A percentile compares a stretch with the other conserved stretches of the same genome.
These are phyloP conservation scores for Cyanidioschyzon merolae DNA, from an alignment of 23 red algal genomes.

Conservation along the genomic window DNA sequence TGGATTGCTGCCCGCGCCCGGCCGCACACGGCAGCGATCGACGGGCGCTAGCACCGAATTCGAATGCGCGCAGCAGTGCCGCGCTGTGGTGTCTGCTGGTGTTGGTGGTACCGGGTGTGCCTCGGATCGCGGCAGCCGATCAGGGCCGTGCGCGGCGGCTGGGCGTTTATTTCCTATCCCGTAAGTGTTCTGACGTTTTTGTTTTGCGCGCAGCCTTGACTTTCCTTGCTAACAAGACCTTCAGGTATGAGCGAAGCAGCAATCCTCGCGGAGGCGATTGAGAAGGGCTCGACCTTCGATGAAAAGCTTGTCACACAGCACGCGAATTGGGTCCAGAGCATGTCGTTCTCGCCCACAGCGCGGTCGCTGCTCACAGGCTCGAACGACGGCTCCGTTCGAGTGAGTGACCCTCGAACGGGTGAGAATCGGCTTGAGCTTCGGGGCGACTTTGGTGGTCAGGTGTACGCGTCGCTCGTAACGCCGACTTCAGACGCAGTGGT, in stretches of 20 bases:
- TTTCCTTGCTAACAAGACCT: slow-evolving; percentile 3
- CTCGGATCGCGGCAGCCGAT: too few relatives aligned
- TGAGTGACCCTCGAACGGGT: neutral
- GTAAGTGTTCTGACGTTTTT: too few relatives aligned
- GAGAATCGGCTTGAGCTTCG: neutral
- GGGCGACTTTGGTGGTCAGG: slow-evolving; percentile 10
- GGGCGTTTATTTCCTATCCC: too few relatives aligned
- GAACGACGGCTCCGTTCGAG: slow-evolving; percentile 4
- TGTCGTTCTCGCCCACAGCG: slow-evolving; percentile 14
- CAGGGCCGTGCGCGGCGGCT: too few relatives aligned
- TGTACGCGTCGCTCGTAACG: slow-evolving; percentile 4
- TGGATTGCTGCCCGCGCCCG: too few relatives aligned
- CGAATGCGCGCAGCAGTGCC: too few relatives aligned
- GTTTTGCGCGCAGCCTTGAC: too few relatives aligned
- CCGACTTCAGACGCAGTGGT: slow-evolving; percentile 1
- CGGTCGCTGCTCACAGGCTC: slow-evolving; percentile 16
- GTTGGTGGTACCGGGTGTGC: too few relatives aligned
- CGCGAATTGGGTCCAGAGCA: slow-evolving; percentile 12
- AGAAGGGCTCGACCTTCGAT: neutral
- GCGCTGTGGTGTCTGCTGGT: too few relatives aligned
- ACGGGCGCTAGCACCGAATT: too few relatives aligned
- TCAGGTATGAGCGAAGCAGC: neutral
- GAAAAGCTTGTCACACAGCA: slow-evolving; percentile 1
- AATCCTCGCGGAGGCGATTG: neutral
- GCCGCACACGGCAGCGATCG: too few relatives aligned